Evolutionary conservation across 2,329 filamentous ascomycete genomes (phyloP).

Genomic region (Zelopaecilomyces penicillatus): DNA sequence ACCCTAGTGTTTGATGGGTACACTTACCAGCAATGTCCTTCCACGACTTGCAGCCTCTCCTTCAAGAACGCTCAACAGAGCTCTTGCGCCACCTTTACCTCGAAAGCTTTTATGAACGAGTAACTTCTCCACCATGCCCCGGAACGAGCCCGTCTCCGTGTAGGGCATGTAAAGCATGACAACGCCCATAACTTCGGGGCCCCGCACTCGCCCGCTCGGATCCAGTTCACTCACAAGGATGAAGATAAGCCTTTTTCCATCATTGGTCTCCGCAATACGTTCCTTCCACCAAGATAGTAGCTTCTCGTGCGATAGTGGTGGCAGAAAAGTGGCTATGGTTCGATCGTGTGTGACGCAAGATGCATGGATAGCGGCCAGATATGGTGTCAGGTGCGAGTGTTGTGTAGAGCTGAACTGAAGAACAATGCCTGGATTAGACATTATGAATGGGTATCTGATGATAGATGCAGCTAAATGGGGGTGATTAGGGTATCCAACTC

Average conservation of each 20-base stretch:
- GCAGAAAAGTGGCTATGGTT: slow-evolving; percentile 49
- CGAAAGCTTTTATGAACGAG: slow-evolving; percentile 46
- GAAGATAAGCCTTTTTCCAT: slow-evolving; percentile 41
- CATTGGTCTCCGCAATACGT: slow-evolving; percentile 37
- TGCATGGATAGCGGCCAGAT: slow-evolving; percentile 50
- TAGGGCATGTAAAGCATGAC: slow-evolving; percentile 45
- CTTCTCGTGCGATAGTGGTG: slow-evolving; percentile 48
- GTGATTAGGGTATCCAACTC: too few species aligned
- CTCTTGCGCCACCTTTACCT: slow-evolving; percentile 41
- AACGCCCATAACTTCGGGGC: slow-evolving; percentile 43
- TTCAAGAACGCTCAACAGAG: slow-evolving; percentile 47
- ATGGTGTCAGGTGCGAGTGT: slow-evolving; percentile 45
- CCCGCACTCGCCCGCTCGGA: slow-evolving; percentile 26
- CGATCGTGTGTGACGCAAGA: slow-evolving; percentile 50
- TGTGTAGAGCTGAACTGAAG: slow-evolving; percentile 34
- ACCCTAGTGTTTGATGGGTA: too few species aligned
- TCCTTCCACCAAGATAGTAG: slow-evolving; percentile 50
- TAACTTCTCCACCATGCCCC: slow-evolving; percentile 49
- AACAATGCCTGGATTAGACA: slow-evolving; percentile 27
- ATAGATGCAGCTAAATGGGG: too few species aligned
- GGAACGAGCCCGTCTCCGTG: slow-evolving; percentile 48
- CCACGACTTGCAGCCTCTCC: slow-evolving; percentile 40
- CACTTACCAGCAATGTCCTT: slow-evolving; percentile 44
- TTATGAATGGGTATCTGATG: slow-evolving; percentile 7
- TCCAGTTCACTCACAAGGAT: slow-evolving; percentile 37